A percentile compares a stretch with the other conserved stretches of the same genome.
These are phyloP conservation scores for Mucor sp. DNA, from an alignment of 371 early-diverging fungal genomes.

Conservation along the genomic window DNA sequence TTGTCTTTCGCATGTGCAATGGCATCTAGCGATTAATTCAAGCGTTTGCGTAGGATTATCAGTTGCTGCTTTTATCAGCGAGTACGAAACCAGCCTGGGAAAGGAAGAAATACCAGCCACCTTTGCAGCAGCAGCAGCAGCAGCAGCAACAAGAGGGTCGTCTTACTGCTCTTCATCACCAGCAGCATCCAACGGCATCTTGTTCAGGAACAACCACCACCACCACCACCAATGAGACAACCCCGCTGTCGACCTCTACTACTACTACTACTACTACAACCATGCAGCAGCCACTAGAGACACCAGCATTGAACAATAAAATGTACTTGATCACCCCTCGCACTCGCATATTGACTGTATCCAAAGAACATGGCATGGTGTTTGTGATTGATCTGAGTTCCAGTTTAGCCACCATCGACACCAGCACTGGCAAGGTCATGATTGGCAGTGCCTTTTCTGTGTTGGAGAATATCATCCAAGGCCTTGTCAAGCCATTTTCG, in stretches of 20 bases:
- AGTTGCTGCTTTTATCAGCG: constrained; percentile 17
- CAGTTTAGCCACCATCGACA: constrained; percentile 72
- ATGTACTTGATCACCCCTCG: constrained; percentile 63
- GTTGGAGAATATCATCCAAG: constrained; percentile 50
- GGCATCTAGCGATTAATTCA: neutral
- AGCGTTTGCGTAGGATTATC: constrained; percentile 15
- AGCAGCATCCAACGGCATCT: neutral
- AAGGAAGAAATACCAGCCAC: constrained; percentile 11
- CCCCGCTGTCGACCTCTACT: neutral
- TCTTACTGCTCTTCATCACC: neutral
- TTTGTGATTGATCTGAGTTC: constrained; percentile 77
- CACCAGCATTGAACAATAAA: neutral
- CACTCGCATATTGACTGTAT: constrained; percentile 63
- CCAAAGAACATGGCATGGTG: constrained; percentile 67
- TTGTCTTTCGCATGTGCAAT: too few species aligned
- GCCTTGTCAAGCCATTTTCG: constrained; percentile 50
- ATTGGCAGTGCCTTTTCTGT: constrained; percentile 59
- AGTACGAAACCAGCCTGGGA: constrained; percentile 24
- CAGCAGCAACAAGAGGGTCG: neutral
- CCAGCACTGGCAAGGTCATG: constrained; percentile 54
- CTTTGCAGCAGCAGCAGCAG: neutral
- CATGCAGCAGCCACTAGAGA: neutral
- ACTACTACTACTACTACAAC: too few species aligned
- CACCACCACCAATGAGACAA: neutral
- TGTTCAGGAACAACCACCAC: neutral